A percentile compares a stretch with the other conserved stretches of the same genome.
Evolutionary conservation across 2,329 filamentous ascomycete genomes (phyloP).

Genomic region (Ceratocystis alfenasii): DNA sequence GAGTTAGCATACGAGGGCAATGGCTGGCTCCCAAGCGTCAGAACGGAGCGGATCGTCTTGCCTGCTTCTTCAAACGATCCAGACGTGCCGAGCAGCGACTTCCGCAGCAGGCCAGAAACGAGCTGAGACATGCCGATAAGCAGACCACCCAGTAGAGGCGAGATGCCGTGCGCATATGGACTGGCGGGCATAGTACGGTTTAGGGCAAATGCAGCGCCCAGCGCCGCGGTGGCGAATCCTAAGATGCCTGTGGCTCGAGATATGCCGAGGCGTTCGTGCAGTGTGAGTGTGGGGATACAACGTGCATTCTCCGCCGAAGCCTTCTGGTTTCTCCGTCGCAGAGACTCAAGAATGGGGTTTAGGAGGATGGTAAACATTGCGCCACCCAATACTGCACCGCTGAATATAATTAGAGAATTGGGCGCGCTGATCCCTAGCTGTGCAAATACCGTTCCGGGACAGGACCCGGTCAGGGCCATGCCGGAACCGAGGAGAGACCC

Average conservation of each 20-base stretch:
- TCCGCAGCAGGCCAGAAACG: slow-evolving; percentile 41
- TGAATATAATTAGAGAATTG: slow-evolving; percentile 41
- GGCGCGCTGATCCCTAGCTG: slow-evolving; percentile 45
- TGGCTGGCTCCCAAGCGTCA: slow-evolving; percentile 27
- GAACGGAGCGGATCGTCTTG: slow-evolving; percentile 39
- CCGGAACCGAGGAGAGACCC: slow-evolving; percentile 51
- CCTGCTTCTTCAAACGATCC: slow-evolving; percentile 50
- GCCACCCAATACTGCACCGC: slow-evolving; percentile 45
- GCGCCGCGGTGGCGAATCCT: slow-evolving; percentile 34
- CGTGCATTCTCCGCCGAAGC: slow-evolving; percentile 22
- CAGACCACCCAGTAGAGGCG: slow-evolving; percentile 44
- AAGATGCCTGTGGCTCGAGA: slow-evolving; percentile 31
- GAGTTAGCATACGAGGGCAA: slow-evolving; percentile 34
- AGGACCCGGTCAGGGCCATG: slow-evolving; percentile 54
- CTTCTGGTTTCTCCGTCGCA: background rate
- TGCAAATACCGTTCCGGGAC: slow-evolving; percentile 52
- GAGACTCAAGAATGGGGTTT: slow-evolving; percentile 25
- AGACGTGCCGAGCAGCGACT: slow-evolving; percentile 48
- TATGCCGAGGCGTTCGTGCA: slow-evolving; percentile 34
- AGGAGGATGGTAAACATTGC: slow-evolving; percentile 39
- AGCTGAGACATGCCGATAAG: slow-evolving; percentile 48
- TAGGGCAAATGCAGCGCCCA: slow-evolving; percentile 31
- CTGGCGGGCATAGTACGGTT: slow-evolving; percentile 29
- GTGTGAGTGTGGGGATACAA: slow-evolving; percentile 25
- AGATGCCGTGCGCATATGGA: slow-evolving; percentile 30